Percentiles rank a stretch among this genome's conserved stretches.
Evolutionary conservation across 2,329 filamentous ascomycete species (phyloP).

Genomic region (Botrytis sinoallii): DNA sequence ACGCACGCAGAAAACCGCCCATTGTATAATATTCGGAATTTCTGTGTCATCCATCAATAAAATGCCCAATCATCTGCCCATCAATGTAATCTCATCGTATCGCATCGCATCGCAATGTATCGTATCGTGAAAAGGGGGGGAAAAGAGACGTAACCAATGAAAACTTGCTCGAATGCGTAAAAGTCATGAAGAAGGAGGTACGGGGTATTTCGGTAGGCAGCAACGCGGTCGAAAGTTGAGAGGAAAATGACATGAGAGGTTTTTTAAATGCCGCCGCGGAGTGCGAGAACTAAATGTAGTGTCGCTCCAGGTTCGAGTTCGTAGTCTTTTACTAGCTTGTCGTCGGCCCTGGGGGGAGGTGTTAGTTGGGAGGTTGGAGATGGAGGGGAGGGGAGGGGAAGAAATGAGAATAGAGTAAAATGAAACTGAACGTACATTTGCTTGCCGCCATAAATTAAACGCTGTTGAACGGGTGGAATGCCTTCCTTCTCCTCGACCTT

Average conservation of each 20-base stretch:
- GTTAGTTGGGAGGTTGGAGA: background rate
- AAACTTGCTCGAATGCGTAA: constrained; percentile 10
- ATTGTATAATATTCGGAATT: background rate
- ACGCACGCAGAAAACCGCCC: background rate
- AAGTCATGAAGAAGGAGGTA: constrained; percentile 4
- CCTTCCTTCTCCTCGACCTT: constrained; percentile 99
- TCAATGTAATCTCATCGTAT: background rate
- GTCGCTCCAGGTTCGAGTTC: constrained; percentile 88
- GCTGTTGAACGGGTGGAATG: constrained; percentile 94
- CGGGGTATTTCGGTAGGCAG: constrained; percentile 7
- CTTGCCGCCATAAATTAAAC: constrained; percentile 94
- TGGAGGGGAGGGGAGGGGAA: background rate
- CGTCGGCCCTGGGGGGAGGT: constrained; percentile 69
- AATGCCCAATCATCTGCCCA: constrained; percentile 4
- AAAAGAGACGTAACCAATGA: constrained; percentile 8
- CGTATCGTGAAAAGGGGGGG: background rate
- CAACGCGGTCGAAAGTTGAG: background rate
- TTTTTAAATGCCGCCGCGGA: constrained; percentile 65
- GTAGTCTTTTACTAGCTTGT: constrained; percentile 90
- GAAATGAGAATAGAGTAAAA: background rate
- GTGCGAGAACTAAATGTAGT: constrained; percentile 89
- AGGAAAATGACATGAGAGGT: background rate
- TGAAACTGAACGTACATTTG: constrained; percentile 69
- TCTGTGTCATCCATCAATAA: constrained; percentile 6
- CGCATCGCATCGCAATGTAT: background rate